Conservation (phyloP, 164 flowering plant genomes). For the Santalum album region DNA sequence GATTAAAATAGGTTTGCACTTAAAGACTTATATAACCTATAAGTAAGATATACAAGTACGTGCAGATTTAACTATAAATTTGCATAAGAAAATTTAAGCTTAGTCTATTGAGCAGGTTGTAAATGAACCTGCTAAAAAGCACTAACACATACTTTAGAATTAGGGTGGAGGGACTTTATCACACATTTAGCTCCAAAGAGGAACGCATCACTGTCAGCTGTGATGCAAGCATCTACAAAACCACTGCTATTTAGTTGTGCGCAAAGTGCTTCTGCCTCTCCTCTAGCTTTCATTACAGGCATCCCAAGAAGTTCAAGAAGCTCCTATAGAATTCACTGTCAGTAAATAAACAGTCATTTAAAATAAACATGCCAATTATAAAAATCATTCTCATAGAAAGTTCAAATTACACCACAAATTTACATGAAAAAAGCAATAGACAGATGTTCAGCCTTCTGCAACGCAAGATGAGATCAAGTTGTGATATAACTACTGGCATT, state of each 20-base stretch:
- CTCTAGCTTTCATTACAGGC: slow-evolving; percentile 69
- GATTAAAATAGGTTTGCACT: background rate
- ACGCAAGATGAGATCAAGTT: too few relatives aligned
- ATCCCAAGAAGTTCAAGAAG: slow-evolving; percentile 82
- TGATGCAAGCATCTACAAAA: slow-evolving; percentile 84
- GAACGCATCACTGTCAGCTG: slow-evolving; percentile 91
- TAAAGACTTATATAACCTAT: background rate
- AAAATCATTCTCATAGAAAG: too few relatives aligned
- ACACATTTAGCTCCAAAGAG: slow-evolving; percentile 92
- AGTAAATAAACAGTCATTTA: background rate
- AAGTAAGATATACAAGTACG: background rate
- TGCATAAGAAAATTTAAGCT: background rate
- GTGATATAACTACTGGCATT: too few relatives aligned
- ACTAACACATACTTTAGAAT: slow-evolving; percentile 46
- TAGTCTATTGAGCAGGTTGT: background rate
- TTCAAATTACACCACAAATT: background rate
- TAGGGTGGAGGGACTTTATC: slow-evolving; percentile 55
- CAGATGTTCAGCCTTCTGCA: too few relatives aligned
- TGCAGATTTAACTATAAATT: background rate
- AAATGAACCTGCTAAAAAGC: background rate
- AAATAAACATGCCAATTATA: background rate
- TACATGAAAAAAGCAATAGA: background rate
- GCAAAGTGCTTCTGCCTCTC: slow-evolving; percentile 95
- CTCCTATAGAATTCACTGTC: slow-evolving; percentile 35
- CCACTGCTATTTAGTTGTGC: slow-evolving; percentile 77